Percentiles rank a stretch among this genome's conserved stretches.
These are phyloP conservation scores for Starmerella roubikii DNA, from an alignment of 805 yeast species.

Conservation along the genomic window DNA sequence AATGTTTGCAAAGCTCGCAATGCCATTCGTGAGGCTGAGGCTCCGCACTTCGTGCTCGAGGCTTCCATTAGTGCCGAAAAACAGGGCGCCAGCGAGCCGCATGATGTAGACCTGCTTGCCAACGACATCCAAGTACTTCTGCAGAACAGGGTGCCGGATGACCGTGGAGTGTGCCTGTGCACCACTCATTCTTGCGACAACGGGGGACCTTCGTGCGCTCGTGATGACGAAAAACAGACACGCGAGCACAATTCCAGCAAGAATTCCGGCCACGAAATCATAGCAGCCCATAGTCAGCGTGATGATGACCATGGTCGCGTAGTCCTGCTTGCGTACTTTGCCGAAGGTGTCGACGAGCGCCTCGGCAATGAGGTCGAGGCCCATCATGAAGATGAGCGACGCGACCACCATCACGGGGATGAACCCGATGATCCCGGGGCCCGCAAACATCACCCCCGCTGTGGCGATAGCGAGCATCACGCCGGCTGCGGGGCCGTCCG, in stretches of 20 bases:
- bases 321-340: conserved; percentile 61
- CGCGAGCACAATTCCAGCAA: conserved; percentile 81
- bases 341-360: conserved; percentile 77
- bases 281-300: conserved; percentile 91
- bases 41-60: conserved; percentile 61
- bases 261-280: conserved; percentile 87
- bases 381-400: conserved; percentile 73
- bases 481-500: conserved; percentile 79
- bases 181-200: conserved; percentile 74
- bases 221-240: conserved; percentile 91
- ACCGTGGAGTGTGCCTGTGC: conserved; percentile 84
- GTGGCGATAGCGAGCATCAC: conserved; percentile 78
- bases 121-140: conserved; percentile 66
- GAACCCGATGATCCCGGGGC: conserved; percentile 84
- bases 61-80: conserved; percentile 91
- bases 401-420: conserved; percentile 97
- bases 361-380: conserved; percentile 80
- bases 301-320: conserved; percentile 67
- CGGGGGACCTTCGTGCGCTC: conserved; percentile 71
- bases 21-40: conserved; percentile 20
- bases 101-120: conserved; percentile 84
- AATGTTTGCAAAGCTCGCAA: conserved; percentile 35
- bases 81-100: conserved; percentile 75
- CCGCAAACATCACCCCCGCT: conserved; percentile 63
- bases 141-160: conserved; percentile 77